These are phyloP conservation scores for Colletotrichum orchidophilum DNA, from an alignment of 2,329 filamentous ascomycete species.

Conservation along the genomic window DNA sequence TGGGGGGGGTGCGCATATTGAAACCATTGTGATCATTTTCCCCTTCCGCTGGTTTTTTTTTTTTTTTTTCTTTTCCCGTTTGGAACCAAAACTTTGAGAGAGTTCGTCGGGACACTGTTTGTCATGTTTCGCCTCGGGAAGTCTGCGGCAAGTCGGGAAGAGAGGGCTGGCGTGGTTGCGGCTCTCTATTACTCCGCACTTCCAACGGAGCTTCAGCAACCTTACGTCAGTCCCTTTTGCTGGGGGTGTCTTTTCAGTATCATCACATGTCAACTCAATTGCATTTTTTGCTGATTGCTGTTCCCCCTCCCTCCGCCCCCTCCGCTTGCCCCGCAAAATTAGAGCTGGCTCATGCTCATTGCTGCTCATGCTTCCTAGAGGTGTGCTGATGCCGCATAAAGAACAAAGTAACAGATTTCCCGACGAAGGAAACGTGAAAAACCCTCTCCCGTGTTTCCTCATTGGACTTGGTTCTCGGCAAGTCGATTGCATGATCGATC, in stretches of 20 bases:
- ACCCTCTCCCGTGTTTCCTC: background rate
- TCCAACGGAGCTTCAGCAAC: background rate
- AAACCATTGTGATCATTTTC: too few relatives aligned
- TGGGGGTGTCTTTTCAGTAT: background rate
- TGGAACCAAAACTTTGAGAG: background rate
- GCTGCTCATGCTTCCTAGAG: background rate
- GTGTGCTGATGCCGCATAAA: constrained; percentile 14
- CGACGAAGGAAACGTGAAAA: background rate
- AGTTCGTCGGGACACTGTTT: constrained; percentile 24
- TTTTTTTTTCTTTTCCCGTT: background rate
- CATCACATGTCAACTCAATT: background rate
- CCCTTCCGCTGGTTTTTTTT: background rate
- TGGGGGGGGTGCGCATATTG: background rate
- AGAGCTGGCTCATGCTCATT: constrained; percentile 7
- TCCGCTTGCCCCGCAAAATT: constrained; percentile 1
- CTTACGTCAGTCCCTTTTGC: background rate
- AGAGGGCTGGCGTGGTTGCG: background rate
- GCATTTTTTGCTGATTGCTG: background rate
- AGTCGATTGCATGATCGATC: background rate
- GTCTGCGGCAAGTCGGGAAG: constrained; percentile 18
- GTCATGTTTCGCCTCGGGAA: constrained; percentile 28
- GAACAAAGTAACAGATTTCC: background rate
- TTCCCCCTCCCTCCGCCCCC: background rate
- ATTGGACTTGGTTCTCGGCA: background rate
- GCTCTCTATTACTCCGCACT: constrained; percentile 6